Percentiles rank a stretch among this genome's conserved stretches.
Conservation (phyloP, 2,329 filamentous ascomycete species). For the Podosphaera leucotricha region DNA sequence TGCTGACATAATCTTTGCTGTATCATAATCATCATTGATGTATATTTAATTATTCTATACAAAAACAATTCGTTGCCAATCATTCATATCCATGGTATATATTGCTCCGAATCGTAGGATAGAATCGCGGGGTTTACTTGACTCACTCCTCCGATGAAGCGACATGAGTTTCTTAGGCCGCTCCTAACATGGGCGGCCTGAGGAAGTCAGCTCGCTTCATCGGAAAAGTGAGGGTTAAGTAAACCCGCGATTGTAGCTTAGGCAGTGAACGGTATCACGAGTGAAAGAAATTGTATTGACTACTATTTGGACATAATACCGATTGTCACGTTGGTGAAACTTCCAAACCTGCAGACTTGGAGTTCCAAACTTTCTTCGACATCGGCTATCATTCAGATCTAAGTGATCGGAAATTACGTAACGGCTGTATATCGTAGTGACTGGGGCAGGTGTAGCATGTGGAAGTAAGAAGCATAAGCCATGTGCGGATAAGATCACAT, state of each 20-base stretch:
- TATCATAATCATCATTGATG: no score
- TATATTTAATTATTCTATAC: no score
- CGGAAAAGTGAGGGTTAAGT: no score
- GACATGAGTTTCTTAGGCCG: no score
- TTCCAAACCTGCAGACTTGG: no score
- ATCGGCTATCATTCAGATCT: neutral
- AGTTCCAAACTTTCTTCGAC: neutral
- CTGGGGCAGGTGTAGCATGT: neutral
- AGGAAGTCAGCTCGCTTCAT: no score
- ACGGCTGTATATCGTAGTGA: neutral
- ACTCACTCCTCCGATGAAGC: no score
- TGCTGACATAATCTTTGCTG: no score
- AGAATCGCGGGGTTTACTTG: no score
- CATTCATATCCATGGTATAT: neutral
- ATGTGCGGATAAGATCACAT: neutral
- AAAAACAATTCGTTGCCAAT: neutral
- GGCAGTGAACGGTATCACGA: neutral
- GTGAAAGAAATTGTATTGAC: neutral
- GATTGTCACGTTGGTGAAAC: no score
- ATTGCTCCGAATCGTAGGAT: neutral
- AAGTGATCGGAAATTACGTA: neutral
- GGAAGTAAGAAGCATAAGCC: neutral
- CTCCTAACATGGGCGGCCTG: no score
- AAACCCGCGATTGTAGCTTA: neutral
- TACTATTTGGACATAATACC: no score